Percentiles rank a stretch among this genome's conserved stretches.
These are phyloP conservation scores for Coniochaeta ligniaria DNA, from an alignment of 2,329 filamentous ascomycete species.

Conservation along the genomic window DNA sequence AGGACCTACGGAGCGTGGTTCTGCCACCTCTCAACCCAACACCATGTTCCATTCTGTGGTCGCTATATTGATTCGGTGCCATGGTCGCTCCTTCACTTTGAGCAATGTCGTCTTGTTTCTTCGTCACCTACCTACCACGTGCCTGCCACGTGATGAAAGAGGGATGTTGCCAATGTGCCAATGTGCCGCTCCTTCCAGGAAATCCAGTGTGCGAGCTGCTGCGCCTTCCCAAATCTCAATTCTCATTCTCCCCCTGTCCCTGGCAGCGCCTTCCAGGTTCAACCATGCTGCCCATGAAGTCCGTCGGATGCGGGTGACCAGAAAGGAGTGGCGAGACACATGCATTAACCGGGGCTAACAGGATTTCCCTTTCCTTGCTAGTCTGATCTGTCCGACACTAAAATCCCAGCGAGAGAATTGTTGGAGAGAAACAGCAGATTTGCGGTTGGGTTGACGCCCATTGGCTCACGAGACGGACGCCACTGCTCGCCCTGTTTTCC, in stretches of 20 bases:
- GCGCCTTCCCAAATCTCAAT: neutral
- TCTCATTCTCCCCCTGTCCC: too few relatives aligned
- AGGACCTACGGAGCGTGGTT: neutral
- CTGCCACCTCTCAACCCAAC: neutral
- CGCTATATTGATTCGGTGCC: neutral
- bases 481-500: conserved; percentile 3
- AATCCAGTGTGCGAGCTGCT: too few relatives aligned
- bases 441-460: neutral
- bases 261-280: neutral
- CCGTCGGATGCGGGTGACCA: neutral
- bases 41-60: neutral
- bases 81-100: neutral
- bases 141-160: too few relatives aligned
- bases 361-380: neutral
- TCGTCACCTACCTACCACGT: too few relatives aligned
- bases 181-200: too few relatives aligned
- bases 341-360: neutral
- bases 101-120: too few relatives aligned
- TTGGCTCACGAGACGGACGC: conserved; percentile 2
- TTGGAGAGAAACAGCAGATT: neutral
- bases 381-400: neutral
- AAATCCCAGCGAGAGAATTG: too few relatives aligned
- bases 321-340: neutral
- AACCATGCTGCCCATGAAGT: neutral
- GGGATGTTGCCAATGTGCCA: too few relatives aligned